Base-by-base conservation (phyloP, 73 alveolate species). In the Blepharisma stoltei region DNA sequence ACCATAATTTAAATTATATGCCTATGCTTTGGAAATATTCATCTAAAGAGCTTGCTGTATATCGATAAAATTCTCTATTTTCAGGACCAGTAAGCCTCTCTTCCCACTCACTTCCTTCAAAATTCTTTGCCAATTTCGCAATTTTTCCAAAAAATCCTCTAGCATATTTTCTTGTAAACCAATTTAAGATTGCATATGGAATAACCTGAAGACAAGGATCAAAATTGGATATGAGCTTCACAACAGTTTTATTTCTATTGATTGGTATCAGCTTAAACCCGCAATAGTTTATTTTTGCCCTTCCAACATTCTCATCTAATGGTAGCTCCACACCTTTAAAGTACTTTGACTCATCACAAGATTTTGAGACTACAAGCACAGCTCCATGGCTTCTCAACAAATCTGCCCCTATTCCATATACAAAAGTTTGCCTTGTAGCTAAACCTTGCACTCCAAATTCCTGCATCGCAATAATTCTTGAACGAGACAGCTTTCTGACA, bases 81-180 rank as follows among this genome's bases (percentile, higher is more conserved):
- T 60, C 73, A 1, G 14, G 46, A 60, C 49, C 37, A 20, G 38
- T 60, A 60, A 60, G 14, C 5, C 73, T 60, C 23, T 60, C 23
- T 25, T 60, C 73, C 14, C 23, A 60, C 5, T 60, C 73, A 25
- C 73, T 60, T 60, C 73, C 73, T 20, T n/a, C 45, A 60, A 60
- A 60, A 25, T 60, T 60, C 14, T 14, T 38, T 2, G 73, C 73
- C 2, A 60, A 38, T 5, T 60, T 60, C 5, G 73, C 73, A 14
- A 60, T 25, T 60, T 25, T 60, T 38, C 23, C 23, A 25, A 60
- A 60, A n/a, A 60, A 14, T 11, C 73, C 73, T 60, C 23, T 60
- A 18, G 73, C 73, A 9, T 14, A 25, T 60, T 60, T 60, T 60
- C 73, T 60, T 60, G 73, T 14, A 60, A 60, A 60, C 14, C 14